A percentile compares a stretch with the other conserved stretches of the same genome.
Evolutionary conservation across 1,284 basidiomycete species (phyloP).

Genomic region (Wolfiporia cocos): DNA sequence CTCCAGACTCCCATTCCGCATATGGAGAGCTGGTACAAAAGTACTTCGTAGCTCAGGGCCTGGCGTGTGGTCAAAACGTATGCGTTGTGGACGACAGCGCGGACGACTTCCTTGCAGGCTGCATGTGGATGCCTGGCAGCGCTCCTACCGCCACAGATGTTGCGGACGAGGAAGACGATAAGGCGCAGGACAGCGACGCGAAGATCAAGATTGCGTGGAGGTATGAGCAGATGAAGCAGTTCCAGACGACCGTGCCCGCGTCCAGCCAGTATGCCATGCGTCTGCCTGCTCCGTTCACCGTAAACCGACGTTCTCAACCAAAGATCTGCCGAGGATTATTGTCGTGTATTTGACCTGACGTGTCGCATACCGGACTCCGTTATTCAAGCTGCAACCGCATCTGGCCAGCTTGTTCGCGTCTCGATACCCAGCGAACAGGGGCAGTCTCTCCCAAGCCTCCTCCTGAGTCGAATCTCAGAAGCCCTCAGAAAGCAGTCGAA

Average conservation of each 20-base stretch:
- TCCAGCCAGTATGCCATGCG: slow-evolving; percentile 43
- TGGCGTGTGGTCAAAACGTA: slow-evolving; percentile 65
- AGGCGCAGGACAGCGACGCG: slow-evolving; percentile 33
- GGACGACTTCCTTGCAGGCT: slow-evolving; percentile 51
- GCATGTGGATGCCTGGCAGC: slow-evolving; percentile 70
- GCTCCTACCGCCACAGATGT: slow-evolving; percentile 10
- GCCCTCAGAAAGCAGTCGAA: too few relatives aligned
- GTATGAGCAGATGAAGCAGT: slow-evolving; percentile 89
- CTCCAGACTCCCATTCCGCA: slow-evolving; percentile 79
- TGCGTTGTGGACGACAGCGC: slow-evolving; percentile 62
- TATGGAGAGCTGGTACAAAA: slow-evolving; percentile 86
- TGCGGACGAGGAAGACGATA: slow-evolving; percentile 28
- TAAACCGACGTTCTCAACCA: slow-evolving; percentile 14
- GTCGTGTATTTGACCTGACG: slow-evolving; percentile 70
- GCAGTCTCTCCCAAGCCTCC: too few relatives aligned
- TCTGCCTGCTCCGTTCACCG: slow-evolving; percentile 11
- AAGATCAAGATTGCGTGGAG: slow-evolving; percentile 93
- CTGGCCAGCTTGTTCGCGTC: slow-evolving; percentile 34
- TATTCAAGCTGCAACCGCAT: slow-evolving; percentile 36
- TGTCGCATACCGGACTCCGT: slow-evolving; percentile 44
- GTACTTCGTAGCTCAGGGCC: slow-evolving; percentile 85
- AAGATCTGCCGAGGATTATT: slow-evolving; percentile 58
- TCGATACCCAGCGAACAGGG: too few relatives aligned
- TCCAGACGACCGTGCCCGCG: slow-evolving; percentile 75
- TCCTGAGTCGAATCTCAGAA: too few relatives aligned